Evolutionary conservation across 106 monocot species (phyloP).

Genomic region (Allium sativum): DNA sequence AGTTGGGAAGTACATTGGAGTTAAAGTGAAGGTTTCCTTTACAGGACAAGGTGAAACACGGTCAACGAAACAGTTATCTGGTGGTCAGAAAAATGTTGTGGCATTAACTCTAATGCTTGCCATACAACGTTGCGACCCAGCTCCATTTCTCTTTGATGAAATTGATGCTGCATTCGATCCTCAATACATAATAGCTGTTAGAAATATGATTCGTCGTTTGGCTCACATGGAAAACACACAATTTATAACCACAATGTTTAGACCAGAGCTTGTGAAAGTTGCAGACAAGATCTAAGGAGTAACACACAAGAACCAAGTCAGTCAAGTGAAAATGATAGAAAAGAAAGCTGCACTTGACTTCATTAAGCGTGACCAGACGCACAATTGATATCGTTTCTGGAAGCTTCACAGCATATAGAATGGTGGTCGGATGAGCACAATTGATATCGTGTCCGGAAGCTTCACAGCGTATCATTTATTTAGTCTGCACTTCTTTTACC

Average conservation of each 20-base stretch:
- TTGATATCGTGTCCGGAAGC: too few relatives aligned
- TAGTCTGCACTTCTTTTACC: too few relatives aligned
- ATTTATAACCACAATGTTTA: conserved; percentile 94
- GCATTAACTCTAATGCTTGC: conserved; percentile 93
- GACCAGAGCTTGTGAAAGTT: too few relatives aligned
- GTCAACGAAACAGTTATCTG: conserved; percentile 96
- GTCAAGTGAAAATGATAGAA: too few relatives aligned
- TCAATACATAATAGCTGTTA: too few relatives aligned
- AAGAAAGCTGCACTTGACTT: conserved; percentile 91
- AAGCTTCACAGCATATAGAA: too few relatives aligned
- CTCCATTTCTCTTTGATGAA: conserved; percentile 95
- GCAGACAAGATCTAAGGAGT: too few relatives aligned
- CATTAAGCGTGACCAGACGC: conserved; percentile 85
- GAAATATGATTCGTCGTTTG: conserved; percentile 90
- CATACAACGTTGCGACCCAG: conserved; percentile 96
- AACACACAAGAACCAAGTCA: too few relatives aligned
- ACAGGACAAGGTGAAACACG: conserved; percentile 99
- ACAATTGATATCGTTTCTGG: too few relatives aligned
- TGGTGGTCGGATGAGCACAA: too few relatives aligned
- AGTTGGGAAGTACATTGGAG: conserved; percentile 92
- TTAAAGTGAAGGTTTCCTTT: conserved; percentile 86
- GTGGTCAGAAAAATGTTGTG: conserved; percentile 97
- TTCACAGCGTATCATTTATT: too few relatives aligned
- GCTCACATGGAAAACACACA: conserved; percentile 86
- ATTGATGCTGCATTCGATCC: too few relatives aligned